A percentile compares a stretch with the other conserved stretches of the same genome.
phyloP scores from a whole-genome alignment of 139 green algal species.

The Chlamydomonas asymmetrica region DNA sequence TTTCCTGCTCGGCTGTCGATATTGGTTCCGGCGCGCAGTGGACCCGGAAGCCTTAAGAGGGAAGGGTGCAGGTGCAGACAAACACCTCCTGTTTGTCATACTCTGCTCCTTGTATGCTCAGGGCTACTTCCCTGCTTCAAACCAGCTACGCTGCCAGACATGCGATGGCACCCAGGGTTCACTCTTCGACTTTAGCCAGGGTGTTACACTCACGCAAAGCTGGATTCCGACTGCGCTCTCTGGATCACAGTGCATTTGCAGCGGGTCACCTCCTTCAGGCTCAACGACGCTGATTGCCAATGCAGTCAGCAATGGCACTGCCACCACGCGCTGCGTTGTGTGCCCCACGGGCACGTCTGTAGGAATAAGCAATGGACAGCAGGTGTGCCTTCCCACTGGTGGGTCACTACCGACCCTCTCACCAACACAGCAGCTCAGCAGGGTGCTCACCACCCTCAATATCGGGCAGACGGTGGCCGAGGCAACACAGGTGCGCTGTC shows the following conservation, averaged over 20 bases:
- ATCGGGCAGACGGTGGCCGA: slow-evolving; percentile 5
- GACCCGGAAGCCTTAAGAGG: too few species aligned
- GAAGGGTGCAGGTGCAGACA: too few species aligned
- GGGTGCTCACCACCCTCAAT: slow-evolving; percentile 10
- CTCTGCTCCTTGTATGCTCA: too few species aligned
- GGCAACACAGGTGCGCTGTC: slow-evolving; percentile 47
- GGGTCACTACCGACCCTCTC: not conserved
- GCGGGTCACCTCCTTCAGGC: not conserved
- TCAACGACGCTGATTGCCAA: not conserved
- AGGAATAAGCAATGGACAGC: too few species aligned
- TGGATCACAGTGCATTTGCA: slow-evolving; percentile 13
- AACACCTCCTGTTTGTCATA: too few species aligned
- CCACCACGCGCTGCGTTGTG: slow-evolving; percentile 31
- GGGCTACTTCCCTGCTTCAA: slow-evolving; percentile 23
- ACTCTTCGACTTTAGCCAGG: slow-evolving; percentile 19
- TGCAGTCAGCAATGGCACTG: slow-evolving; percentile 1
- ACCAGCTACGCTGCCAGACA: slow-evolving; percentile 26
- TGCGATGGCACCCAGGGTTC: slow-evolving; percentile 25
- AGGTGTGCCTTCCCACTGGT: slow-evolving; percentile 11
- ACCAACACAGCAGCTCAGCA: slow-evolving; percentile 2
- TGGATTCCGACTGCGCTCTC: slow-evolving; percentile 26
- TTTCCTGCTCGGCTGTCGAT: too few species aligned
- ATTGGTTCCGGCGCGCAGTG: too few species aligned
- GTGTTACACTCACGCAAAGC: slow-evolving; percentile 16
- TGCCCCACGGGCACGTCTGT: slow-evolving; percentile 30